phyloP scores from a whole-genome alignment of 805 yeast genomes.

The Barnettozyma botsteinii region DNA sequence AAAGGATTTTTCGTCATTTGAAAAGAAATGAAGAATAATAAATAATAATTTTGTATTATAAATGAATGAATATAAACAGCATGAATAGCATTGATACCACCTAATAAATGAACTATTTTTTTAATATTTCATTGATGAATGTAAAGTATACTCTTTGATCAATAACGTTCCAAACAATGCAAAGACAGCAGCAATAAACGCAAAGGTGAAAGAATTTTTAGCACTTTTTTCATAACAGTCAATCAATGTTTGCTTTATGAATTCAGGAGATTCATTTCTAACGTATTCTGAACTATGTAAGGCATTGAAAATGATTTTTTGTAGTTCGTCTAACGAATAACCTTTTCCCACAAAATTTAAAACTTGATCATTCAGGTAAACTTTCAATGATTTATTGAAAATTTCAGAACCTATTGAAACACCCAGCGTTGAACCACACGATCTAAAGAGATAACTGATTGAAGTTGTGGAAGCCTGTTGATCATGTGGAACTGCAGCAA shows the following conservation, averaged over 20 bases:
- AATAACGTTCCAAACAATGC: slow-evolving; percentile 39
- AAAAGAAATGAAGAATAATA: not conserved
- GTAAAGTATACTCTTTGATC: slow-evolving; percentile 55
- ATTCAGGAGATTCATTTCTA: slow-evolving; percentile 44
- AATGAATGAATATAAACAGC: not conserved
- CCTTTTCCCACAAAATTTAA: slow-evolving; percentile 29
- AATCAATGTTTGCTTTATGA: slow-evolving; percentile 41
- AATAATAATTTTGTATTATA: not conserved
- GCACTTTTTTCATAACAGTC: slow-evolving; percentile 48
- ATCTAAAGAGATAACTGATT: slow-evolving; percentile 59
- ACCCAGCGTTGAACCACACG: slow-evolving; percentile 62
- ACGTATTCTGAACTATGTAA: slow-evolving; percentile 52
- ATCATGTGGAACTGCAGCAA: slow-evolving; percentile 64
- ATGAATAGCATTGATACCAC: too few relatives aligned
- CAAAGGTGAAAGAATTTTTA: slow-evolving; percentile 47
- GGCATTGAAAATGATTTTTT: slow-evolving; percentile 44
- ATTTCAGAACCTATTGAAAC: slow-evolving; percentile 60
- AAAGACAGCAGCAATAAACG: slow-evolving; percentile 31
- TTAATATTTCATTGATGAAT: slow-evolving; percentile 42
- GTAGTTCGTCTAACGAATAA: slow-evolving; percentile 34
- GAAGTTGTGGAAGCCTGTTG: slow-evolving; percentile 65
- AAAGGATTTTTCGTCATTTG: slow-evolving; percentile 5
- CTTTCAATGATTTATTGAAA: slow-evolving; percentile 42
- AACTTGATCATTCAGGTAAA: slow-evolving; percentile 27
- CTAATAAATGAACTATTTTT: not conserved